These are phyloP conservation scores for Mycena epipterygia DNA, from an alignment of 768 basidiomycete genomes.

Conservation along the genomic window DNA sequence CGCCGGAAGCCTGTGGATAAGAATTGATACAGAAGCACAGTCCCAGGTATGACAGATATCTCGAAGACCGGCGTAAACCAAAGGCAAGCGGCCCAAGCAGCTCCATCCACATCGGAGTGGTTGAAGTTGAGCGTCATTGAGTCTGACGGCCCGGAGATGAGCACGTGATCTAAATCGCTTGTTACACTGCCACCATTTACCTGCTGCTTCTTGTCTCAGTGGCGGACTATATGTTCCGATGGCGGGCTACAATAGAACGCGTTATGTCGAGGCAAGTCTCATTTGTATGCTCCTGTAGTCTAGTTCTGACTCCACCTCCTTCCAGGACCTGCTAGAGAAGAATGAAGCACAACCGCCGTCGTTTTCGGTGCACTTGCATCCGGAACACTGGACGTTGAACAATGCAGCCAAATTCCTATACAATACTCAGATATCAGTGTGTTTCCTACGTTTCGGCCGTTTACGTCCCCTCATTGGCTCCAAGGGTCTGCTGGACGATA, in stretches of 20 bases:
- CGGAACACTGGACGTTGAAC: constrained; percentile 88
- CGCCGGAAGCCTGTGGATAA: too few species aligned
- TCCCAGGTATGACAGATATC: too few species aligned
- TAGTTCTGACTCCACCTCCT: background rate
- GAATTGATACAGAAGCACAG: too few species aligned
- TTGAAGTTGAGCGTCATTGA: background rate
- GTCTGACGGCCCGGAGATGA: background rate
- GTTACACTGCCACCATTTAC: constrained; percentile 25
- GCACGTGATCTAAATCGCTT: constrained; percentile 26
- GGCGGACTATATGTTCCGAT: constrained; percentile 51
- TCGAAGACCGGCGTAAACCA: too few species aligned
- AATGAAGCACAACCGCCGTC: constrained; percentile 74
- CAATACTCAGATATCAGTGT: constrained; percentile 79
- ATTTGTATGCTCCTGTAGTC: background rate
- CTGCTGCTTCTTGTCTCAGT: constrained; percentile 15
- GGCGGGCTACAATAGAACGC: constrained; percentile 81
- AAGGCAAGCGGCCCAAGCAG: too few species aligned
- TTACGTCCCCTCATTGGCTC: background rate
- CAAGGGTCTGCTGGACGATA: constrained; percentile 83
- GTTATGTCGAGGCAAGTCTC: constrained; percentile 57
- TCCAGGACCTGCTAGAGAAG: constrained; percentile 69
- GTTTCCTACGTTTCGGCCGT: background rate
- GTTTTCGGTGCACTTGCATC: constrained; percentile 82
- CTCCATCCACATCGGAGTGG: too few species aligned
- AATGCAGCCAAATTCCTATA: constrained; percentile 86